Percentiles rank a stretch among this genome's conserved stretches.
phyloP scores from a whole-genome alignment of 306 rosid genomes.

The Prunus dulcis region DNA sequence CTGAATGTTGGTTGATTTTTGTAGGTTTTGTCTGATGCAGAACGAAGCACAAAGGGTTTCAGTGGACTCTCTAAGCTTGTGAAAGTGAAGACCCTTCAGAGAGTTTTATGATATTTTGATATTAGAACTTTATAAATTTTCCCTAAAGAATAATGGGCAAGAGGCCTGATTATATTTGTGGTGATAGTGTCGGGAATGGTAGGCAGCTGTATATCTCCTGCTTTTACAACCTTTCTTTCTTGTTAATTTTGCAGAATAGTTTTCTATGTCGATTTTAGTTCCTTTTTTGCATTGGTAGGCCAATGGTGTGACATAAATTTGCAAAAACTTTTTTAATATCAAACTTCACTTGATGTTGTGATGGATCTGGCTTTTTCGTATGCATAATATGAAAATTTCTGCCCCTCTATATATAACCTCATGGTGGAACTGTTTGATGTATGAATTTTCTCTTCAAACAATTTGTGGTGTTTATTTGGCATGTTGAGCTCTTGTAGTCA shows the following conservation, averaged over 20 bases:
- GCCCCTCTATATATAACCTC: neutral
- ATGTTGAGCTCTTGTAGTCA: neutral
- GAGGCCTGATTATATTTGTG: conserved; percentile 35
- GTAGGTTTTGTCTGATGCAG: conserved; percentile 42
- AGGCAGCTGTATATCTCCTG: conserved; percentile 33
- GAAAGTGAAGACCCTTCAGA: conserved; percentile 35
- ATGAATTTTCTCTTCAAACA: neutral
- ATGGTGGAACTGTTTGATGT: neutral
- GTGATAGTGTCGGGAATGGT: conserved; percentile 37
- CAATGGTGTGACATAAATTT: conserved; percentile 21
- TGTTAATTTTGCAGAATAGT: conserved; percentile 31
- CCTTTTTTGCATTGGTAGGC: conserved; percentile 16
- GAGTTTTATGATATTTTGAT: conserved; percentile 28
- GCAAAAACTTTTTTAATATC: neutral
- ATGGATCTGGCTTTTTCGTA: conserved; percentile 1
- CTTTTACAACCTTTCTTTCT: conserved; percentile 24
- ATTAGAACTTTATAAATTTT: conserved; percentile 20
- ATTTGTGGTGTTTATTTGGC: neutral
- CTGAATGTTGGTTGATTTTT: conserved; percentile 19
- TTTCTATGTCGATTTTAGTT: conserved; percentile 6
- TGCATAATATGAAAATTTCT: neutral
- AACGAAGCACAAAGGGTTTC: conserved; percentile 16
- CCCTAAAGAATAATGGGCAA: conserved; percentile 36
- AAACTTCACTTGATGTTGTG: neutral
- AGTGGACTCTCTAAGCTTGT: conserved; percentile 21